These are phyloP conservation scores for Penicillium expansum DNA, from an alignment of 2,329 filamentous ascomycete genomes.

Conservation along the genomic window DNA sequence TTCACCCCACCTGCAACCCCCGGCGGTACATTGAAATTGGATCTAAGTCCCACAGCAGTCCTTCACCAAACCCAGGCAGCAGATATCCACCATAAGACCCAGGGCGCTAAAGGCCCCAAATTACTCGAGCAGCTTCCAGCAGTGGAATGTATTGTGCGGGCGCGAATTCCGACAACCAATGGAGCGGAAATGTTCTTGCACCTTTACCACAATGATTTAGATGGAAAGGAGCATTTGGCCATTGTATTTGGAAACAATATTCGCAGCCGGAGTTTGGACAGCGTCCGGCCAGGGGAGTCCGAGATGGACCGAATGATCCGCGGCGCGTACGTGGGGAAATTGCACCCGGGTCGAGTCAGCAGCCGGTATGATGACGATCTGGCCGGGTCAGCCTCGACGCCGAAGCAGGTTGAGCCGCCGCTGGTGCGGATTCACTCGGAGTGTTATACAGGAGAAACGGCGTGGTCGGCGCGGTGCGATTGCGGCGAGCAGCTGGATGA, in stretches of 20 bases:
- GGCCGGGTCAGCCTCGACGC: constrained; percentile 17
- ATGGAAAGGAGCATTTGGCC: constrained; percentile 93
- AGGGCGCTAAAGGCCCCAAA: constrained; percentile 60
- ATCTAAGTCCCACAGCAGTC: constrained; percentile 28
- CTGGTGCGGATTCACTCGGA: constrained; percentile 95
- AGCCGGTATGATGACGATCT: constrained; percentile 59
- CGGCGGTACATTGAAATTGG: constrained; percentile 34
- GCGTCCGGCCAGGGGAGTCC: constrained; percentile 46
- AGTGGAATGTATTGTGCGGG: constrained; percentile 91
- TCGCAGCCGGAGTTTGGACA: constrained; percentile 61
- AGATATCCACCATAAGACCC: constrained; percentile 24
- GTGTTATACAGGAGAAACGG: constrained; percentile 97
- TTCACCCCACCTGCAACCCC: constrained; percentile 49
- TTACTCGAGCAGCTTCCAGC: constrained; percentile 73
- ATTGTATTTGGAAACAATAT: constrained; percentile 94
- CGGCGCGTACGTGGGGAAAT: constrained; percentile 83
- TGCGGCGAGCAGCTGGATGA: constrained; percentile 98
- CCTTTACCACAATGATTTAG: constrained; percentile 86
- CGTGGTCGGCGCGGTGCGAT: constrained; percentile 96
- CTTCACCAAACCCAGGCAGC: constrained; percentile 32
- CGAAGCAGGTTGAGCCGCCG: constrained; percentile 50
- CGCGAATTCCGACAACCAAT: constrained; percentile 86
- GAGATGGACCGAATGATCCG: constrained; percentile 75
- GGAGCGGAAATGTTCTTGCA: constrained; percentile 97
- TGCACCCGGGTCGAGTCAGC: constrained; percentile 80